Conservation (phyloP, 495 filamentous ascomycete genomes). For the Tuber calosporum region DNA sequence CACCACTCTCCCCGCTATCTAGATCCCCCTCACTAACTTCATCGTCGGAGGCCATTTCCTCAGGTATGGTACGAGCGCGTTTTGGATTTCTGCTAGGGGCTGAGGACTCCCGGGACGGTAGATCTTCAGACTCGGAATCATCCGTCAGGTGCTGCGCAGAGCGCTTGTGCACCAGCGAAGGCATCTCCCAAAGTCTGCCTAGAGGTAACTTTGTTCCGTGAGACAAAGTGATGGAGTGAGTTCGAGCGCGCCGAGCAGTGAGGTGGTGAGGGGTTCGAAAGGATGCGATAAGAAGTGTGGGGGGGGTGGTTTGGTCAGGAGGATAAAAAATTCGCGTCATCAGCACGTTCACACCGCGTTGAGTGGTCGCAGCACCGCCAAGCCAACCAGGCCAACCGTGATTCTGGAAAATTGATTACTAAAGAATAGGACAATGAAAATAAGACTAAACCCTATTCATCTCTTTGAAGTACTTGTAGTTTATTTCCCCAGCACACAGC, state of each 20-base stretch:
- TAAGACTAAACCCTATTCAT: neutral
- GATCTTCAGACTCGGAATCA: neutral
- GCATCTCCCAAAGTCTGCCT: slow-evolving; percentile 9
- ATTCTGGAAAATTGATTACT: neutral
- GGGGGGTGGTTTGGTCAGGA: neutral
- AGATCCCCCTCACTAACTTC: slow-evolving; percentile 8
- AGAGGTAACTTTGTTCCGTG: neutral
- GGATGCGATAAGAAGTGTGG: neutral
- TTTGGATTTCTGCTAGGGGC: slow-evolving; percentile 18
- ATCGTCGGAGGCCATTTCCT: slow-evolving; percentile 5
- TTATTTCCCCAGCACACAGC: neutral
- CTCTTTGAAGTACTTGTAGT: neutral
- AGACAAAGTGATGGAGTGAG: neutral
- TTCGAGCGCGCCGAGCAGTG: neutral
- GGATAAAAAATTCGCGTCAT: neutral
- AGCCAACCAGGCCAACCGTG: neutral
- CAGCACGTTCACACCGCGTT: neutral
- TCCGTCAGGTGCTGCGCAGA: neutral
- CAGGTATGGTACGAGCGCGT: slow-evolving; percentile 20
- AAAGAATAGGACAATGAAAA: neutral
- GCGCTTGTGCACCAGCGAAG: slow-evolving; percentile 26
- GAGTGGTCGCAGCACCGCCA: neutral
- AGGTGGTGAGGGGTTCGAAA: neutral
- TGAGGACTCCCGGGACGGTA: neutral
- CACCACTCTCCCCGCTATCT: slow-evolving; percentile 15